These are phyloP conservation scores for Tolypocladium cylindrosporum DNA, from an alignment of 2,329 filamentous ascomycete genomes.

Conservation along the genomic window DNA sequence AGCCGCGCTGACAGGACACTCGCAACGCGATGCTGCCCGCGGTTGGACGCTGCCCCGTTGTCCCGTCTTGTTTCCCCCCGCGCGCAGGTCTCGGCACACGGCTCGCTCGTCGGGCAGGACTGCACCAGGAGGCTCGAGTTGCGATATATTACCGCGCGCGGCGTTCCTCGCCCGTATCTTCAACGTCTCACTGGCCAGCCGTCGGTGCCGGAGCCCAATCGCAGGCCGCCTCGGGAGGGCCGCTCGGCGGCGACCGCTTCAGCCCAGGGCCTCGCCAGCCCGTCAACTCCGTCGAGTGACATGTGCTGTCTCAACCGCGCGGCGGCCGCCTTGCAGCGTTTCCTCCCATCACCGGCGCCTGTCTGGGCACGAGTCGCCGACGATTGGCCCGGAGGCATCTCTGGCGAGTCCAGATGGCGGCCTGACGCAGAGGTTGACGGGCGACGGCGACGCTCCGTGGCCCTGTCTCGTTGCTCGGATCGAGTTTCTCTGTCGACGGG, in stretches of 20 bases:
- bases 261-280: neutral
- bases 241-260: neutral
- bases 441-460: neutral
- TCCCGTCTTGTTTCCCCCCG: neutral
- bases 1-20: too few species aligned
- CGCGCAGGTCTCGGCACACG: neutral
- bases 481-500: neutral
- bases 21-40: too few species aligned
- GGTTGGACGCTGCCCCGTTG: too few species aligned
- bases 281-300: neutral
- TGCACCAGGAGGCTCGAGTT: neutral
- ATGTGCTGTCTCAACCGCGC: neutral
- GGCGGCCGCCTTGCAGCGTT: neutral
- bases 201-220: neutral
- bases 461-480: neutral
- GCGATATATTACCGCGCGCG: neutral
- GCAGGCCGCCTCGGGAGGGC: neutral
- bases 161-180: neutral
- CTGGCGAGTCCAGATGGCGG: neutral
- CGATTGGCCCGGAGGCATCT: neutral
- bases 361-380: neutral
- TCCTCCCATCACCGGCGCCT: neutral
- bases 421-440: too few species aligned
- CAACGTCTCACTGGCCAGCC: neutral
- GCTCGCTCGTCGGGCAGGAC: neutral